These are phyloP conservation scores for Exophiala dermatitidis DNA, from an alignment of 2,329 filamentous ascomycete species.

Conservation along the genomic window DNA sequence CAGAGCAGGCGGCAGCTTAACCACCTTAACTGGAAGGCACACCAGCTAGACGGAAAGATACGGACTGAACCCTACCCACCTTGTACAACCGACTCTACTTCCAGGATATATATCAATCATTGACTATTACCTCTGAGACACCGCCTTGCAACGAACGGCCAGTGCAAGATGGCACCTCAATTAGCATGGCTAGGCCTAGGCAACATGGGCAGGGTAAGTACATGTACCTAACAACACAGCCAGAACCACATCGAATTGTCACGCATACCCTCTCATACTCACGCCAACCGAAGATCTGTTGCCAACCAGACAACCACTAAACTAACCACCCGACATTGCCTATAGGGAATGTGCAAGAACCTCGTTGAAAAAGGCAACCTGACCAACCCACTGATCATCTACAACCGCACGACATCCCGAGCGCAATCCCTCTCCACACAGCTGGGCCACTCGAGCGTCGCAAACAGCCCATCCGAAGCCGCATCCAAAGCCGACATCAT, in stretches of 20 bases:
- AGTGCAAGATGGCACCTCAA: slow-evolving; percentile 34
- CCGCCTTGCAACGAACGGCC: slow-evolving; percentile 29
- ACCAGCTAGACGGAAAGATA: background rate
- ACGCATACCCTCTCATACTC: background rate
- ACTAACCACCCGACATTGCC: too few species aligned
- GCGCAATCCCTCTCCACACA: slow-evolving; percentile 46
- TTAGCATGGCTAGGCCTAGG: slow-evolving; percentile 76
- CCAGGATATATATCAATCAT: background rate
- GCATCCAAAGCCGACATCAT: slow-evolving; percentile 66
- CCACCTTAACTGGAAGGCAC: background rate
- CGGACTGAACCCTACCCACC: background rate
- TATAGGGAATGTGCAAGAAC: slow-evolving; percentile 75
- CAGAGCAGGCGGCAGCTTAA: too few species aligned
- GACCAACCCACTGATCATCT: slow-evolving; percentile 64
- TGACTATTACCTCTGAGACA: slow-evolving; percentile 27
- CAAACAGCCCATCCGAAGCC: slow-evolving; percentile 57
- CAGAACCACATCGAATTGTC: background rate
- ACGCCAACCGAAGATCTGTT: background rate
- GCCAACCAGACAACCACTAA: background rate
- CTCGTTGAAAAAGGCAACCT: slow-evolving; percentile 69
- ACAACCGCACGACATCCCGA: slow-evolving; percentile 47
- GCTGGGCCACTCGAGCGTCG: slow-evolving; percentile 54
- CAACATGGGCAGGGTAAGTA: slow-evolving; percentile 74
- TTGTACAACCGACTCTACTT: too few species aligned
- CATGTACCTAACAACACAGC: background rate